A percentile compares a stretch with the other conserved stretches of the same genome.
These are phyloP conservation scores for Colletotrichum siamense DNA, from an alignment of 2,329 filamentous ascomycete genomes.

Conservation along the genomic window DNA sequence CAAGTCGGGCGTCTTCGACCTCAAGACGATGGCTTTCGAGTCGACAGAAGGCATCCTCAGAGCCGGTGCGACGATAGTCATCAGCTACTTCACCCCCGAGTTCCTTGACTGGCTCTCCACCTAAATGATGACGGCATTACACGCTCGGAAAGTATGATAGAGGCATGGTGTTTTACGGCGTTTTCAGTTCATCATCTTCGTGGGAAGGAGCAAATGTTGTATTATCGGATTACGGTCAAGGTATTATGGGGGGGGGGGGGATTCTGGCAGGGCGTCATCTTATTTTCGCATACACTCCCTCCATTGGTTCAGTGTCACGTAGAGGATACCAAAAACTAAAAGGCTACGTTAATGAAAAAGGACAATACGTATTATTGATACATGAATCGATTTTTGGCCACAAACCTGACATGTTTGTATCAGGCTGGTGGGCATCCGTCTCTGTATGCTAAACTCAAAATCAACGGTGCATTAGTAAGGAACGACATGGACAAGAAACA, in stretches of 20 bases:
- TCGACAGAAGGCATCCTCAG: slow-evolving; percentile 91
- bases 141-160: neutral
- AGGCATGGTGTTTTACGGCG: slow-evolving; percentile 14
- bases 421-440: neutral
- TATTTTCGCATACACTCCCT: neutral
- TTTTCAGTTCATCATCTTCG: neutral
- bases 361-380: neutral
- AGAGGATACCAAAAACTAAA: slow-evolving; percentile 4
- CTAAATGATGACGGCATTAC: slow-evolving; percentile 27
- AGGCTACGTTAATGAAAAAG: slow-evolving; percentile 4
- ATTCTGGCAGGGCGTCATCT: neutral
- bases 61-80: slow-evolving; percentile 90
- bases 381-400: neutral
- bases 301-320: neutral
- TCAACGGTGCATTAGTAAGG: neutral
- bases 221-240: neutral
- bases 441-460: neutral
- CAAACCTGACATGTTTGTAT: neutral
- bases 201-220: neutral
- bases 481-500: neutral
- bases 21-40: slow-evolving; percentile 95
- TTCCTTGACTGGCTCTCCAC: slow-evolving; percentile 71
- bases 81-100: slow-evolving; percentile 93
- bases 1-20: slow-evolving; percentile 94
- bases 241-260: neutral